These are phyloP conservation scores for Yamadazyma dendronema DNA, from an alignment of 1,139 yeast genomes.

Conservation along the genomic window DNA sequence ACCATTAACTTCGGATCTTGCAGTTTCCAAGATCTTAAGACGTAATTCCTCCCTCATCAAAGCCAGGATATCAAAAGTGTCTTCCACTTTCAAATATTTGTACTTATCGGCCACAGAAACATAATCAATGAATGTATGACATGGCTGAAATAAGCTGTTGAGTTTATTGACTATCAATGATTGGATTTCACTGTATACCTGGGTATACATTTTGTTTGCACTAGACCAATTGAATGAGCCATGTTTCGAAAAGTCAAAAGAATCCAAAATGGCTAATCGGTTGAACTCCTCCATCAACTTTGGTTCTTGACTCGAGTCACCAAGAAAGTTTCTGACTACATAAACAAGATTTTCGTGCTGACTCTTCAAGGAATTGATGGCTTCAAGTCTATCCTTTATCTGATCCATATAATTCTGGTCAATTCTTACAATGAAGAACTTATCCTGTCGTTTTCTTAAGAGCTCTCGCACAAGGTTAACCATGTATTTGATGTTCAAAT, in stretches of 20 bases:
- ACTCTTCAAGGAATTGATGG: conserved; percentile 46
- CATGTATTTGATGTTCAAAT: conserved; percentile 35
- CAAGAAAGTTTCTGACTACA: conserved; percentile 28
- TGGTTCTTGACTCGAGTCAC: conserved; percentile 17
- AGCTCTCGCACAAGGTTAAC: conserved; percentile 65
- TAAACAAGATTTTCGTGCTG: conserved; percentile 55
- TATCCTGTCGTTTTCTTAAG: conserved; percentile 70
- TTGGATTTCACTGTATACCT: conserved; percentile 23
- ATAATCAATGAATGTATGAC: conserved; percentile 30
- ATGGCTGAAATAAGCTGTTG: conserved; percentile 25
- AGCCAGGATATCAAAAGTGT: conserved; percentile 19
- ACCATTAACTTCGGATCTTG: conserved; percentile 27
- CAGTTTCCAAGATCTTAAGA: conserved; percentile 30
- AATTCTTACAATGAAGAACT: conserved; percentile 64
- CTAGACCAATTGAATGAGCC: conserved; percentile 34
- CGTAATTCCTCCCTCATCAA: conserved; percentile 38
- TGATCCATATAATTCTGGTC: conserved; percentile 41
- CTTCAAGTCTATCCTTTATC: conserved; percentile 47
- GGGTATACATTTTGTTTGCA: conserved; percentile 28
- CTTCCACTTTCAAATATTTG: conserved; percentile 16
- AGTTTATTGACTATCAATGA: conserved; percentile 22
- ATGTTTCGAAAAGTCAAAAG: conserved; percentile 34
- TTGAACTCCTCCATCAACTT: conserved; percentile 32
- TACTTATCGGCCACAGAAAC: conserved; percentile 27
- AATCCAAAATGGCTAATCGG: conserved; percentile 16